Percentiles rank a stretch among this genome's conserved stretches.
Conservation (phyloP, 164 flowering plant genomes). For the Tetrastigma voinierianum region DNA sequence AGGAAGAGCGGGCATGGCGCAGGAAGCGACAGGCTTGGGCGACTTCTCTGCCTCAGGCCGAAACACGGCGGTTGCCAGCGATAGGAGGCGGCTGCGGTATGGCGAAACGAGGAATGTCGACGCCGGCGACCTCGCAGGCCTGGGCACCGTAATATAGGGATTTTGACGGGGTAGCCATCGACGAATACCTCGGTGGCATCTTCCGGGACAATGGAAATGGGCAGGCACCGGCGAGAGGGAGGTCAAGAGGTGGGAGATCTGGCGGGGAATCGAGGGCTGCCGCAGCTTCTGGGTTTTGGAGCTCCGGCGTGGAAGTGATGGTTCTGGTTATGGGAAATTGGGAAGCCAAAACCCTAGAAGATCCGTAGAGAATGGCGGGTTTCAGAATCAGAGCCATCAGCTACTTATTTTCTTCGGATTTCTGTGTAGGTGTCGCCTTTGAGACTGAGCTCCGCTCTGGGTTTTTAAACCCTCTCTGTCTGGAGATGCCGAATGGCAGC, state of each 20-base stretch:
- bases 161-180: constrained; percentile 86
- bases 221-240: constrained; percentile 87
- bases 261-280: constrained; percentile 34
- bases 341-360: constrained; percentile 27
- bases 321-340: constrained; percentile 29
- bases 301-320: constrained; percentile 69
- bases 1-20: constrained; percentile 99
- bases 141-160: constrained; percentile 90
- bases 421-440: neutral
- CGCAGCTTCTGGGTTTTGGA: constrained; percentile 61
- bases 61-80: constrained; percentile 94
- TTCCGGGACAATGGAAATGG: constrained; percentile 63
- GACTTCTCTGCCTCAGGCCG: constrained; percentile 98
- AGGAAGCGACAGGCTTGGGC: constrained; percentile 99
- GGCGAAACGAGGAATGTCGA: constrained; percentile 92
- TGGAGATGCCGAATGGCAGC: too few species aligned
- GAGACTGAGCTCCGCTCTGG: too few species aligned
- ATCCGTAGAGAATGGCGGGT: constrained; percentile 9
- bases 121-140: constrained; percentile 97
- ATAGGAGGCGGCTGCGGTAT: constrained; percentile 87
- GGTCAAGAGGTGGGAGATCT: constrained; percentile 43
- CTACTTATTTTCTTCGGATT: constrained; percentile 45
- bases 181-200: constrained; percentile 96
- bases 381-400: constrained; percentile 47
- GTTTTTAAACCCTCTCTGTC: too few species aligned